phyloP scores from a whole-genome alignment of 495 filamentous ascomycete species.

The Xeromyces bisporus region DNA sequence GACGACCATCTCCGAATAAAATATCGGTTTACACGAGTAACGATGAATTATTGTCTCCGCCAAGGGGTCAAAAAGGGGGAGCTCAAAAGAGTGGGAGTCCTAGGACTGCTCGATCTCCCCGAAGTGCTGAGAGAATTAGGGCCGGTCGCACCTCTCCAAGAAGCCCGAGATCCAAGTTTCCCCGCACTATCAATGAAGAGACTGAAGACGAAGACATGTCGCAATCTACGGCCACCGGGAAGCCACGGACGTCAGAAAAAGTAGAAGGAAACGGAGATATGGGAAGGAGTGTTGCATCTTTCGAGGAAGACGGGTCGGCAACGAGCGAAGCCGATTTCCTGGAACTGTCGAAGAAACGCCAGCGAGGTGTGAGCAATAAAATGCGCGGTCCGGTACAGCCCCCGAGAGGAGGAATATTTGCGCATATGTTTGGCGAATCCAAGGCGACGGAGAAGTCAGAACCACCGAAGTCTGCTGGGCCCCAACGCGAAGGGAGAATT shows the following conservation, averaged over 20 bases:
- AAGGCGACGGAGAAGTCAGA: constrained; percentile 30
- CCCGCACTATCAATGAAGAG: constrained; percentile 9
- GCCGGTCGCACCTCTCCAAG: constrained; percentile 4
- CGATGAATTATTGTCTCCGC: constrained; percentile 12
- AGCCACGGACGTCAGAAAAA: constrained; percentile 4
- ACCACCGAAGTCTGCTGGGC: constrained; percentile 23
- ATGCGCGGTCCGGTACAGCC: constrained; percentile 8
- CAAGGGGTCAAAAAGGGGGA: constrained; percentile 5
- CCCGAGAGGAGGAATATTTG: constrained; percentile 32
- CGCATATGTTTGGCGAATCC: constrained; percentile 33
- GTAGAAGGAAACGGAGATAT: constrained; percentile 12
- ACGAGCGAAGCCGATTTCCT: constrained; percentile 29
- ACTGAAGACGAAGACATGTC: no score
- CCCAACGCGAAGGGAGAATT: constrained; percentile 37
- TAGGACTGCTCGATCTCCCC: constrained; percentile 5
- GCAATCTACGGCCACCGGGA: constrained; percentile 6
- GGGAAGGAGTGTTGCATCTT: constrained; percentile 13
- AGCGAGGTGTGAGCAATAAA: constrained; percentile 10
- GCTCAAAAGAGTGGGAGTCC: constrained; percentile 9
- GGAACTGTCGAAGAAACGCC: constrained; percentile 25
- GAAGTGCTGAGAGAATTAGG: constrained; percentile 5
- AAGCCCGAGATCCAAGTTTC: constrained; percentile 7
- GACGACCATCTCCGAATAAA: constrained; percentile 36
- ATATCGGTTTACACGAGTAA: constrained; percentile 27
- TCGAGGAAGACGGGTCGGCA: constrained; percentile 27